These are phyloP conservation scores for Acanthamoeba castellanii DNA, from an alignment of 208 protist species.

Conservation along the genomic window DNA sequence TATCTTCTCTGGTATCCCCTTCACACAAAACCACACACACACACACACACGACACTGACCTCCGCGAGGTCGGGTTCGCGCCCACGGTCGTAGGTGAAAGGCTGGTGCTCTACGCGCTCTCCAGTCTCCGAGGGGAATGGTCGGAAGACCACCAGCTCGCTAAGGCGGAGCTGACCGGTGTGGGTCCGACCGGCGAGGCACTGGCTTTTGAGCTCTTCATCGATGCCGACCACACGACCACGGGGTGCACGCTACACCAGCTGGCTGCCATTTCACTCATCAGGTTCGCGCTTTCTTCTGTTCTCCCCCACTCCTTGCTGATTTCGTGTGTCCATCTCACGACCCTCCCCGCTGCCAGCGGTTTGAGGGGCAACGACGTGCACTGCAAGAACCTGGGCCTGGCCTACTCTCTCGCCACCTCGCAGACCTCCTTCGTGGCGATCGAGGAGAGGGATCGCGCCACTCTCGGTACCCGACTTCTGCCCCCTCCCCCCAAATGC, in stretches of 20 bases:
- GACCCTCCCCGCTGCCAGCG: neutral
- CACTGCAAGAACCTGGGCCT: neutral
- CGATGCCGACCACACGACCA: neutral
- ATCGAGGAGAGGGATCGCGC: neutral
- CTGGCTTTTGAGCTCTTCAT: neutral
- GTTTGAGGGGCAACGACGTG: neutral
- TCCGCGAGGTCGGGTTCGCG: neutral
- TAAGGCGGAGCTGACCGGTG: neutral
- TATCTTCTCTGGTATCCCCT: neutral
- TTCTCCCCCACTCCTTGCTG: neutral
- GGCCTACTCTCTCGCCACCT: conserved; percentile 1
- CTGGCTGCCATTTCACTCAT: conserved; percentile 23
- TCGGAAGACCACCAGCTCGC: neutral
- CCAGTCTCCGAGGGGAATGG: neutral
- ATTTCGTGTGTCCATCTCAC: neutral
- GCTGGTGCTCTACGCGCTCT: neutral
- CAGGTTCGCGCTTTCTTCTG: neutral
- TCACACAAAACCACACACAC: neutral
- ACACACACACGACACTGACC: too few species aligned
- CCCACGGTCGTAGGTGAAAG: neutral
- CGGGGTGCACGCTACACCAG: neutral
- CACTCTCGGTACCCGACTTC: neutral
- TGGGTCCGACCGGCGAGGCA: neutral
- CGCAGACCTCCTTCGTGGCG: conserved; percentile 62
- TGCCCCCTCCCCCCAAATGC: too few species aligned